A percentile compares a stretch with the other conserved stretches of the same genome.
Evolutionary conservation across 805 yeast species (phyloP).

Genomic region (Lipomyces mesembrius): DNA sequence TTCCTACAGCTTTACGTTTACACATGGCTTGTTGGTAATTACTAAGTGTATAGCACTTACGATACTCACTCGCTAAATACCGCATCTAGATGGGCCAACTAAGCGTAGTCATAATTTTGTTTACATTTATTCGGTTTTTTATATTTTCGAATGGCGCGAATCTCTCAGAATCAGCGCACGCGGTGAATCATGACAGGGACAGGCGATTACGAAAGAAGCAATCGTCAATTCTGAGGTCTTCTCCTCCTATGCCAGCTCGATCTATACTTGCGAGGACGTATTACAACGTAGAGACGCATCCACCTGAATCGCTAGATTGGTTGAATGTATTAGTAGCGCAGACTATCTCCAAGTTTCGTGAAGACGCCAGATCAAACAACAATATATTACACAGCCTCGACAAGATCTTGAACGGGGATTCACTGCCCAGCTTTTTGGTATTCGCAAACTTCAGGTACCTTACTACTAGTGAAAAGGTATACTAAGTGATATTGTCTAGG

Average conservation of each 20-base stretch:
- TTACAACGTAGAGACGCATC: slow-evolving; percentile 85
- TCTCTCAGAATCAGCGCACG: slow-evolving; percentile 22
- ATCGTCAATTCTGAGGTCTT: slow-evolving; percentile 36
- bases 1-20: slow-evolving; percentile 34
- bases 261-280: slow-evolving; percentile 85
- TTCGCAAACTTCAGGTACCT: neutral
- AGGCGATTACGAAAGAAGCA: slow-evolving; percentile 28
- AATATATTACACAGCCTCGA: slow-evolving; percentile 81
- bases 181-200: neutral
- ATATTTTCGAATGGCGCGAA: slow-evolving; percentile 49
- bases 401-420: slow-evolving; percentile 62
- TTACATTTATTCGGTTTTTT: slow-evolving; percentile 49
- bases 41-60: neutral
- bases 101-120: slow-evolving; percentile 47
- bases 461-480: neutral
- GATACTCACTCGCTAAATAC: neutral
- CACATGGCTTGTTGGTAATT: slow-evolving; percentile 39
- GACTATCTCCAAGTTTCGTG: slow-evolving; percentile 79
- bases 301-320: slow-evolving; percentile 94
- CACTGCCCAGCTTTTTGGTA: slow-evolving; percentile 72
- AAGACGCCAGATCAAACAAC: slow-evolving; percentile 85
- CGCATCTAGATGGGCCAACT: slow-evolving; percentile 47
- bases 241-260: slow-evolving; percentile 38
- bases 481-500: slow-evolving; percentile 45
- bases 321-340: slow-evolving; percentile 93